Evolutionary conservation across 148 eudicot genomes (phyloP).

Genomic region (Cornus florida): DNA sequence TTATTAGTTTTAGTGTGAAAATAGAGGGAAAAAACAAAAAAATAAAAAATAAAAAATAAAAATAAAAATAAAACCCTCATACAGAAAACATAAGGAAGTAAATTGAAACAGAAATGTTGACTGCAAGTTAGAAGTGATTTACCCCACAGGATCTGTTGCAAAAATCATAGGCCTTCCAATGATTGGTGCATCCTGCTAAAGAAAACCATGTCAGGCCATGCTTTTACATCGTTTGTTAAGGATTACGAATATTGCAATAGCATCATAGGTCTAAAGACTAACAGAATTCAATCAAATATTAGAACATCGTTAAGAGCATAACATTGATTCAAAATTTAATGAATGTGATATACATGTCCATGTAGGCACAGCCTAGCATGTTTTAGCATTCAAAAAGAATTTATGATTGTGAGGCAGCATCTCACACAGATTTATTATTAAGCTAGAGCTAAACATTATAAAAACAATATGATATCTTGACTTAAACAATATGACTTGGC

Average conservation of each 20-base stretch:
- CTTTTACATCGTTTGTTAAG: background rate
- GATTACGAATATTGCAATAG: background rate
- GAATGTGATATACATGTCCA: background rate
- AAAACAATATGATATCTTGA: background rate
- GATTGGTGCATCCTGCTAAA: constrained; percentile 67
- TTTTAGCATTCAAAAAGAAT: background rate
- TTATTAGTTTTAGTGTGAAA: background rate
- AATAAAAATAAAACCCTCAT: background rate
- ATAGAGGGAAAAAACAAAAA: background rate
- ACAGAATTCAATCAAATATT: background rate
- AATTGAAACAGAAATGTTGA: background rate
- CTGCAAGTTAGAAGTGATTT: constrained; percentile 9
- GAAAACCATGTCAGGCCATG: constrained; percentile 17
- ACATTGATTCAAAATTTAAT: background rate
- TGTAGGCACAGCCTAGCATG: background rate
- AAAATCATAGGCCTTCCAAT: constrained; percentile 69
- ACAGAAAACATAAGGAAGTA: background rate
- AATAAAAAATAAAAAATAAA: too few species aligned
- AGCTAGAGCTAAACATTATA: background rate
- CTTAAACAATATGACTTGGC: background rate
- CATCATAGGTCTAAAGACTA: background rate
- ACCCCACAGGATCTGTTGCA: constrained; percentile 44
- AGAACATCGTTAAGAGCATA: background rate
- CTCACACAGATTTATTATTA: background rate
- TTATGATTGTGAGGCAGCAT: background rate